A percentile compares a stretch with the other conserved stretches of the same genome.
Conservation (phyloP, 2,329 filamentous ascomycete genomes). For the Zymoseptoria brevis region DNA sequence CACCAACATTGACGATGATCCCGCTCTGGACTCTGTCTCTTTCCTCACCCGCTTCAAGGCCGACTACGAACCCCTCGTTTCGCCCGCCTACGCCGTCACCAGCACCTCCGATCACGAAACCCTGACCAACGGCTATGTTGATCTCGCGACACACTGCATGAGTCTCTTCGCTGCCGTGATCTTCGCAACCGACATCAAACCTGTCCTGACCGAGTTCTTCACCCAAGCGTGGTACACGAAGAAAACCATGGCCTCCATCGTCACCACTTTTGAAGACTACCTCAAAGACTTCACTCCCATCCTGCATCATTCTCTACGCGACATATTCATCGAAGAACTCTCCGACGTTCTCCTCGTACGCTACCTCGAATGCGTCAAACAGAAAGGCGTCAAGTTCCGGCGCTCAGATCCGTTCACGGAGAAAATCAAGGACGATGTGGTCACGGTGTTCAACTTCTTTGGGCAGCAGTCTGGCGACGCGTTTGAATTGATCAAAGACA, state of each 20-base stretch:
- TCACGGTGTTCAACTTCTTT: constrained; percentile 87
- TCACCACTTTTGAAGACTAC: constrained; percentile 92
- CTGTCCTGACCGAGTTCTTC: constrained; percentile 76
- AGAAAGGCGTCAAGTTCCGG: constrained; percentile 83
- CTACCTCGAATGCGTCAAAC: constrained; percentile 78
- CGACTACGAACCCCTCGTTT: constrained; percentile 73
- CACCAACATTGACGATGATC: constrained; percentile 81
- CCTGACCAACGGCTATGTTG: constrained; percentile 85
- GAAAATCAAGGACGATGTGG: constrained; percentile 87
- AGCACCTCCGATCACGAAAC: constrained; percentile 64
- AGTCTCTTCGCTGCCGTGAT: constrained; percentile 78
- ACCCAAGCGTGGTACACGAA: constrained; percentile 80
- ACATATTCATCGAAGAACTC: constrained; percentile 89
- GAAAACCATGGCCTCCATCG: constrained; percentile 86
- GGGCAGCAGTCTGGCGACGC: constrained; percentile 58
- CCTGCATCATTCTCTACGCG: constrained; percentile 76
- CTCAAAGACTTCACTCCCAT: constrained; percentile 72
- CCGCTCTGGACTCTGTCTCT: constrained; percentile 63
- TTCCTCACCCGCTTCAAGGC: constrained; percentile 82
- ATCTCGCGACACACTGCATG: constrained; percentile 89
- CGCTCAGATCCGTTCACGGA: constrained; percentile 80
- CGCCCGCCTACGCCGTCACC: constrained; percentile 66
- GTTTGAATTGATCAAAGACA: constrained; percentile 70
- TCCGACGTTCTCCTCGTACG: constrained; percentile 81
- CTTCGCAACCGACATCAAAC: constrained; percentile 78